Base-by-base conservation (phyloP, 257 asterid species). In the Plantago major region DNA sequence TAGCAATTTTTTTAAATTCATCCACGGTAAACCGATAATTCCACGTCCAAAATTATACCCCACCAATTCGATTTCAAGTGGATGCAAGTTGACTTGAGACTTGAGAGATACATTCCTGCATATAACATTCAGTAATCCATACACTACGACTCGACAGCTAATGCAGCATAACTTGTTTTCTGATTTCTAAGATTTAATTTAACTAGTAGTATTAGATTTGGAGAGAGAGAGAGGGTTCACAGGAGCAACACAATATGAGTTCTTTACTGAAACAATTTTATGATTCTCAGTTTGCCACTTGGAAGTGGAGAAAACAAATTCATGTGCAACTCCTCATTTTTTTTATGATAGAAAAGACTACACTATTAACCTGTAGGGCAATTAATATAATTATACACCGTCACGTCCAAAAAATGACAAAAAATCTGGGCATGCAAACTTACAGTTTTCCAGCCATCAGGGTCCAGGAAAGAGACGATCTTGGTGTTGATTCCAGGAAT, bases 361-460 rank as follows among this genome's bases (percentile, higher is more conserved):
- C 6, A 10, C 7, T 11, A 48, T 16, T 48, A 8, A 17, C n/a
- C 22, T 48, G 9, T 10, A 10, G 12, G 9, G 11, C 22, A 48
- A 48, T 48, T 14, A 42, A 46, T 42, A 11, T 18, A 22, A 22
- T 22, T 22, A 22, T 22, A 8, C 46, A 26, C 46, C 33, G 48
- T 14, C 4, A 10, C 11, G 42, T 26, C 62, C 10, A 43, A 43
- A 18, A 22, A 47, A 9, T 33, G 40, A 60, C 46, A 55, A 5
- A 37, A 40, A 42, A 33, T 33, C 13, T 48, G 11, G 12, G 14
- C 10, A 19, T 10, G 63, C 55, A 44, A 59, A 74, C 95, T 89
- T 74, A 89, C 97, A 55, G 93, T 89, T 81, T 92, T 92, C 99
- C 99, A 92, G 12, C 99, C 99, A 80, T 92, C 97, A n/a, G 99